Base-by-base conservation (phyloP, 352 stramenopile species). In the Aphanomyces invadans region DNA sequence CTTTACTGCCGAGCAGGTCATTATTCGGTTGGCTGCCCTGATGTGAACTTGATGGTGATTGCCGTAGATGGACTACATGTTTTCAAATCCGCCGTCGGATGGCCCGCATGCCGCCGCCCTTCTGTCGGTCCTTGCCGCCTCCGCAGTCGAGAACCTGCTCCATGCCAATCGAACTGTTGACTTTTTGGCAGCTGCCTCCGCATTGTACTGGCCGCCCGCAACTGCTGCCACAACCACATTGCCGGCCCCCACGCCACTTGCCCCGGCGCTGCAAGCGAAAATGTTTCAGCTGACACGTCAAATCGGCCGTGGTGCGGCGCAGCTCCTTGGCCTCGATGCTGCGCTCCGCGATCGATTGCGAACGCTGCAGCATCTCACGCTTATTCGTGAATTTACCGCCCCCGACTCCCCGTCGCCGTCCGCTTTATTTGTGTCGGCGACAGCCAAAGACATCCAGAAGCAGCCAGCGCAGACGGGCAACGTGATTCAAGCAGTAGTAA, bases 1-100 rank as follows among this genome's bases (percentile, higher is more conserved):
- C 2, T 48, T 64, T 29, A 51, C 55, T 7, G 10, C 38, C 39
- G 55, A 64, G 4, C 55, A 64, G 36, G 55, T 64, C 33, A 0
- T 21, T 33, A 21, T 29, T 1, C 15, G n/a, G 10, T 54, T 29
- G n/a, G n/a, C 46, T 29, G 11, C 46, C n/a, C 10, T 48, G 39
- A n/a, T n/a, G 15, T 15, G 36, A 42, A 42, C 36, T 7, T 42
- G 36, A 42, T 42, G 36, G 7, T 42, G 36, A 42, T 42, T 42
- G 36, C 7, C 36, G 12, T 57, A 57, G 49, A 57, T 57, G 49
- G 49, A 29, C 12, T 57, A 57, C 25, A 11, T 57, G 1, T 32
- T 57, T 21, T 15, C 49, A 29, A 28, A 38, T 31, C n/a, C 46
- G 10, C 49, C 49, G 19, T 15, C 49, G 29, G 21, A 21, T 7